Conservation (phyloP, 306 rosid genomes). For the Pachyrhizus erosus region DNA sequence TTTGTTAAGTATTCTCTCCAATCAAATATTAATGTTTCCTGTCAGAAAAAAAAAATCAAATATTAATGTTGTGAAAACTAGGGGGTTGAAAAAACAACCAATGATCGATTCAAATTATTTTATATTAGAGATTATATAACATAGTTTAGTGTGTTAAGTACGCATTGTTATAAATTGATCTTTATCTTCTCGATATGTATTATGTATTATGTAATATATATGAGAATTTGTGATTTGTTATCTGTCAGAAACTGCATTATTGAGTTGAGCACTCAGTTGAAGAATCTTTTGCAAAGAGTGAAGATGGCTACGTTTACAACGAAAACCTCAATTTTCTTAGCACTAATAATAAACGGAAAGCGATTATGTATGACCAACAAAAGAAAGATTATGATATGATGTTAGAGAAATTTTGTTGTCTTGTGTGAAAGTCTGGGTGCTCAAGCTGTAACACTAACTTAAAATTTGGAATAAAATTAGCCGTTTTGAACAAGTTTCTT, state of each 20-base stretch:
- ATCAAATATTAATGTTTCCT: no score
- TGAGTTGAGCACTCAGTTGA: constrained; percentile 2
- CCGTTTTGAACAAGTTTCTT: constrained; percentile 30
- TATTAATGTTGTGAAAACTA: constrained; percentile 47
- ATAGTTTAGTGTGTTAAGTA: neutral
- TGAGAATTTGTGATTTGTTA: constrained; percentile 34
- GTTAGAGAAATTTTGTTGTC: constrained; percentile 45
- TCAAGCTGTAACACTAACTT: constrained; percentile 26
- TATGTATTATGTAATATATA: neutral
- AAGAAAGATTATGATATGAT: constrained; percentile 24
- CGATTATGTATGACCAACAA: constrained; percentile 3
- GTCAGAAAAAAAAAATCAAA: no score
- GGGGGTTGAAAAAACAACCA: neutral
- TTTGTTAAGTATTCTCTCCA: constrained; percentile 47
- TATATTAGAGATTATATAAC: neutral
- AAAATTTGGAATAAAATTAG: neutral
- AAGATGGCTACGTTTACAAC: neutral
- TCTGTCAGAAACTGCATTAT: neutral
- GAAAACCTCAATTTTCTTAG: neutral
- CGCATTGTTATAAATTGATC: neutral
- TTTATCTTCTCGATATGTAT: neutral
- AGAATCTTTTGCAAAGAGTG: constrained; percentile 45
- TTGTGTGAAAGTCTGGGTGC: constrained; percentile 38
- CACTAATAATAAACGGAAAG: constrained; percentile 4
- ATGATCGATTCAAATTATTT: neutral